Evolutionary conservation across 164 flowering plant genomes (phyloP).

Genomic region (Magnolia changhungtana): DNA sequence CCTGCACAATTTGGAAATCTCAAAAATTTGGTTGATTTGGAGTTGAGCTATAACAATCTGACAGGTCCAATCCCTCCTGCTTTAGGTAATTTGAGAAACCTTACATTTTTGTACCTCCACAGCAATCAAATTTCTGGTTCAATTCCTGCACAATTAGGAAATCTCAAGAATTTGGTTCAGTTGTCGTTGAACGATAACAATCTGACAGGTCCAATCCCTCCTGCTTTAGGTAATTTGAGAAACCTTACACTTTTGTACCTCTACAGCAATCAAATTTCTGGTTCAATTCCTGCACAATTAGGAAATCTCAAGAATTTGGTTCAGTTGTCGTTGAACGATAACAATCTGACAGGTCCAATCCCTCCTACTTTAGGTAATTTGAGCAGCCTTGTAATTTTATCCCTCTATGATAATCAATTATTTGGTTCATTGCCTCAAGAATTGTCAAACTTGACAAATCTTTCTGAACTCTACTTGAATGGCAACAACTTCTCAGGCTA

Average conservation of each 20-base stretch:
- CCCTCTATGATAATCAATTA: too few species aligned
- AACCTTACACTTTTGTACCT: slow-evolving; percentile 10
- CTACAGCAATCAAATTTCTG: slow-evolving; percentile 17
- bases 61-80: not conserved
- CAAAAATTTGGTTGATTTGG: too few species aligned
- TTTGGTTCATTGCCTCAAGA: too few species aligned
- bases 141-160: slow-evolving; percentile 28
- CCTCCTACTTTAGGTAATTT: slow-evolving; percentile 20
- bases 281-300: slow-evolving; percentile 13
- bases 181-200: slow-evolving; percentile 13
- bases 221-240: slow-evolving; percentile 8
- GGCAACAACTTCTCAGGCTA: too few species aligned
- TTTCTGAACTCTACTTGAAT: too few species aligned
- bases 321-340: slow-evolving; percentile 10
- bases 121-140: slow-evolving; percentile 22
- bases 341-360: slow-evolving; percentile 11
- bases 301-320: slow-evolving; percentile 15
- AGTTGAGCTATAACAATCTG: not conserved
- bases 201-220: slow-evolving; percentile 17
- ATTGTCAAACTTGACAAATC: too few species aligned
- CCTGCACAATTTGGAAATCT: too few species aligned
- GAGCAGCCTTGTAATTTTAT: slow-evolving; percentile 7
- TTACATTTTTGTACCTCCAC: too few species aligned
- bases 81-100: slow-evolving; percentile 10
- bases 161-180: slow-evolving; percentile 6